Evolutionary conservation across 345 rosid species (phyloP).

Genomic region (Citrus australasica): DNA sequence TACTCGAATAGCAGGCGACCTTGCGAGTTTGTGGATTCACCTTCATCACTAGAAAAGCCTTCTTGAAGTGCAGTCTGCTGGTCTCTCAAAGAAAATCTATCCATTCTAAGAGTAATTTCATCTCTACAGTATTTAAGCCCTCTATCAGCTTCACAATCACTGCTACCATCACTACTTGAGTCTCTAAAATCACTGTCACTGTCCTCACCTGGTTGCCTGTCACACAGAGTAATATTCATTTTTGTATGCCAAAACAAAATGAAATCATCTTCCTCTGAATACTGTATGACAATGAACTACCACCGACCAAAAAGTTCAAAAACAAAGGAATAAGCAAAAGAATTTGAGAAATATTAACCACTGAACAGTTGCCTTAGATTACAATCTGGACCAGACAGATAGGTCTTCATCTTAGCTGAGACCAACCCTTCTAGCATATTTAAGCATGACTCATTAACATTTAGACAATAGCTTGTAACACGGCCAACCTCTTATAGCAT

Average conservation of each 20-base stretch:
- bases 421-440: background rate
- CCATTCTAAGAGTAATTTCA: constrained; percentile 33
- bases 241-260: constrained; percentile 2
- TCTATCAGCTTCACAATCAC: constrained; percentile 64
- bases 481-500: background rate
- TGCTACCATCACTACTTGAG: constrained; percentile 74
- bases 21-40: constrained; percentile 50
- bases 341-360: background rate
- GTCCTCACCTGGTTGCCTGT: constrained; percentile 54
- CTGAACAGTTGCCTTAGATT: background rate
- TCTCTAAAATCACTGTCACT: constrained; percentile 75
- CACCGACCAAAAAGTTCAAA: background rate
- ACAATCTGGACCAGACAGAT: background rate
- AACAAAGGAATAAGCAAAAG: background rate
- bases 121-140: constrained; percentile 28
- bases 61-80: constrained; percentile 33
- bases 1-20: constrained; percentile 65
- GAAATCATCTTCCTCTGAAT: background rate
- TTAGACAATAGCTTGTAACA: too few relatives aligned
- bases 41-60: constrained; percentile 71
- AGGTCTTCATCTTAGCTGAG: background rate
- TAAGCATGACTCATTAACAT: background rate
- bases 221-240: constrained; percentile 6
- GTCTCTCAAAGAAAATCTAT: constrained; percentile 48
- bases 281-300: background rate